phyloP scores from a whole-genome alignment of 2,329 filamentous ascomycete species.

The Xylaria sp. region DNA sequence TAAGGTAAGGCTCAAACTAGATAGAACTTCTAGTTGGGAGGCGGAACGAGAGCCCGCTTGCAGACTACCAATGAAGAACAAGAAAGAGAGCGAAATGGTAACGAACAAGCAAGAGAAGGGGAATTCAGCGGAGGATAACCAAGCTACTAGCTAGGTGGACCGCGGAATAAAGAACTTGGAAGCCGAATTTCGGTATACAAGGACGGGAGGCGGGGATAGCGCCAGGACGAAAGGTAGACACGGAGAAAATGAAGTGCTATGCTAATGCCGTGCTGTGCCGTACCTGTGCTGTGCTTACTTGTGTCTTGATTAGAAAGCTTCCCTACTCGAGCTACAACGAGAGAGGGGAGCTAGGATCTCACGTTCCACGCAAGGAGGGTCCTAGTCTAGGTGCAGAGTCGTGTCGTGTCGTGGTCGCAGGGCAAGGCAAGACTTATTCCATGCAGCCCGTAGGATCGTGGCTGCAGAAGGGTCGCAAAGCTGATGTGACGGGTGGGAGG shows the following conservation, averaged over 20 bases:
- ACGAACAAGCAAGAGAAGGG: background rate
- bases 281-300: conserved; percentile 24
- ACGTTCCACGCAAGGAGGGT: conserved; percentile 21
- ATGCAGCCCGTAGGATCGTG: conserved; percentile 33
- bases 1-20: conserved; percentile 21
- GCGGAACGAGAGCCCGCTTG: conserved; percentile 10
- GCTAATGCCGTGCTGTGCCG: background rate
- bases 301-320: conserved; percentile 21
- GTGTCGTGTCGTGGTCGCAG: conserved; percentile 13
- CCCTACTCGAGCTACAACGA: conserved; percentile 7
- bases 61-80: conserved; percentile 8
- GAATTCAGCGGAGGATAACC: background rate
- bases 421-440: conserved; percentile 22
- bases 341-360: conserved; percentile 22
- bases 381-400: conserved; percentile 4
- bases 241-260: background rate
- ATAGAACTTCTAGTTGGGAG: conserved; percentile 10
- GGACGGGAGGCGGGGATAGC: conserved; percentile 1
- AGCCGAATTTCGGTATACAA: conserved; percentile 7
- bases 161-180: conserved; percentile 1
- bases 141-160: conserved; percentile 6
- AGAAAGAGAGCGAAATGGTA: background rate
- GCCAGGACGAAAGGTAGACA: conserved; percentile 6
- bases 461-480: conserved; percentile 19
- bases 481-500: conserved; percentile 26